These are phyloP conservation scores for Boletus sensibilis DNA, from an alignment of 768 basidiomycete genomes.

Conservation along the genomic window DNA sequence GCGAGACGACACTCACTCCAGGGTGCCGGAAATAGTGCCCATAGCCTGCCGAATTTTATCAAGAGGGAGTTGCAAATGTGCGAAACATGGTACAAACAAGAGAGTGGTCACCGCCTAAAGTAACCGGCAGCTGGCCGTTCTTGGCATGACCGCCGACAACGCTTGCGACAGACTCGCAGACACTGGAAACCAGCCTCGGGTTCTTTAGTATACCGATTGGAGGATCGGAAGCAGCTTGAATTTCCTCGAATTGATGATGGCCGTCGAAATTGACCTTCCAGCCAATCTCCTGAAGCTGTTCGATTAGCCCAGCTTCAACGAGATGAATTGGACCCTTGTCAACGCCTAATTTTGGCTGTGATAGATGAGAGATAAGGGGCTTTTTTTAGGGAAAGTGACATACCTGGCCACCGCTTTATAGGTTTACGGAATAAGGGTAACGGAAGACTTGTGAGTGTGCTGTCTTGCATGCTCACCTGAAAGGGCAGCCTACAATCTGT, in stretches of 20 bases:
- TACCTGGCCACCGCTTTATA: slow-evolving; percentile 33
- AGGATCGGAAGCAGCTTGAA: slow-evolving; percentile 50
- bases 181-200: slow-evolving; percentile 81
- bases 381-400: slow-evolving; percentile 5
- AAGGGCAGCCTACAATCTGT: slow-evolving; percentile 92
- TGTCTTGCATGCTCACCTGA: slow-evolving; percentile 60
- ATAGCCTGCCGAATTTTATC: slow-evolving; percentile 52
- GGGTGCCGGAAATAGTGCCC: slow-evolving; percentile 91
- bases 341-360: slow-evolving; percentile 73
- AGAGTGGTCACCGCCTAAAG: slow-evolving; percentile 95
- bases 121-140: slow-evolving; percentile 82
- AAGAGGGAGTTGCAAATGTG: slow-evolving; percentile 5
- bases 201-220: slow-evolving; percentile 90
- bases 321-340: slow-evolving; percentile 88
- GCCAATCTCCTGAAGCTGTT: slow-evolving; percentile 74
- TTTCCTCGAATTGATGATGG: slow-evolving; percentile 84
- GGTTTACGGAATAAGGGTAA: slow-evolving; percentile 13
- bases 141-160: slow-evolving; percentile 73
- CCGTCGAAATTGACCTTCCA: slow-evolving; percentile 92
- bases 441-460: background rate
- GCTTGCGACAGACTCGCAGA: slow-evolving; percentile 75
- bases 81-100: slow-evolving; percentile 50
- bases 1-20: slow-evolving; percentile 49
- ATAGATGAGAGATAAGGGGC: slow-evolving; percentile 12
- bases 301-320: slow-evolving; percentile 79